Evolutionary conservation across 768 basidiomycete genomes (phyloP), one percentile per base, ranked within the genome.

Genomic region (Pleurotus salmoneostramineus): DNA sequence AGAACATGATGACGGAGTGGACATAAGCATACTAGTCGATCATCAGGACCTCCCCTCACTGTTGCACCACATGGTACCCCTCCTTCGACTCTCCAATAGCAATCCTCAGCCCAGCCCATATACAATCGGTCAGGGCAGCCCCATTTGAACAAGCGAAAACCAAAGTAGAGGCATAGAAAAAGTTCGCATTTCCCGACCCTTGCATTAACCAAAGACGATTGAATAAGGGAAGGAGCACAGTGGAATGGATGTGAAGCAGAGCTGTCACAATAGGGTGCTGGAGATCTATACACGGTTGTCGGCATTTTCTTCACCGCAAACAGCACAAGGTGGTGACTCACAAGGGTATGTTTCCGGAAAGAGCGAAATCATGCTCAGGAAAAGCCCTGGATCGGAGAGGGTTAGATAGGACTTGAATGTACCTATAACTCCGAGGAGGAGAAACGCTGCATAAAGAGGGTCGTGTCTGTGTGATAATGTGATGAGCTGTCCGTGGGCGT

Each of bases 121-220:
- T 75, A 32, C 83, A 84, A 66, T 97, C 96, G 2, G 93, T 75
- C 10, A 95, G 65, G 14, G 88, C 88, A n/a, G 89, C 82, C 0
- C 93, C 94, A 62, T 91, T 89, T 2, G 87, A 89, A 62, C 94
- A 80, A 0, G 93, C 95, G 70, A 95, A 94, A 12, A 99, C 96
- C 60, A 98, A 77, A 2, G 95, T 98, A 3, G 89, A 87, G 0
- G 97, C 97, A 65, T 98, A 99, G 74, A 92, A 98, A 73, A 99
- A 99, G 70, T 98, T 98, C 47, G 96, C 95, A 66, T 99, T 98
- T 2, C 94, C 97, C 4, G 93, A 91, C 1, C 94, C 95, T 57
- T 93, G 89, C 6, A 77, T 78, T 5, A 98, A 81, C 96, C 97
- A 99, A 1, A 98, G 76, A 59, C 91, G 83, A 66, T 96, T 87